Evolutionary conservation across 352 stramenopile species (phyloP).

Genomic region (Pythium aristosporum): DNA sequence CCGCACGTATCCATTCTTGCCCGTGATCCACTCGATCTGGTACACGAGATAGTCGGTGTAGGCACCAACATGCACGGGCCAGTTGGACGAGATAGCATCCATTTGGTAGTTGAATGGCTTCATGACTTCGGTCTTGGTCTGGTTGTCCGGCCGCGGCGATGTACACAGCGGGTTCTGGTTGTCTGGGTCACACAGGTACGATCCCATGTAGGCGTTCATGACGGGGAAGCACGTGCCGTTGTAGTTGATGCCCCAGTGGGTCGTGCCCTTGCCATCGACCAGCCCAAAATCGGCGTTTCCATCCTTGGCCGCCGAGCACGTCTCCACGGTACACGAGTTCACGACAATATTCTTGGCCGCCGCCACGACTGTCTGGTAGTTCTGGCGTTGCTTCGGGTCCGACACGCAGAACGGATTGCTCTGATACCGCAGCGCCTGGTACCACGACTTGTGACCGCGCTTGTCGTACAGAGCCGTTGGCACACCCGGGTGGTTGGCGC

Average conservation of each 20-base stretch:
- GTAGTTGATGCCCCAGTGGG: constrained; percentile 35
- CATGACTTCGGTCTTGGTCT: constrained; percentile 54
- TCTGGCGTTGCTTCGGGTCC: constrained; percentile 21
- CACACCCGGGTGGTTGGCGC: constrained; percentile 22
- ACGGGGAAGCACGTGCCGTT: constrained; percentile 19
- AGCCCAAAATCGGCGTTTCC: constrained; percentile 51
- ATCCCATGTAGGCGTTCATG: constrained; percentile 17
- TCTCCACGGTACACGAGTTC: constrained; percentile 44
- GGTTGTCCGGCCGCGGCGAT: constrained; percentile 36
- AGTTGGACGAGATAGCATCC: constrained; percentile 80
- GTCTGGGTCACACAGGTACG: constrained; percentile 24
- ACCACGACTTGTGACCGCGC: constrained; percentile 48
- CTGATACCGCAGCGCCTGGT: constrained; percentile 56
- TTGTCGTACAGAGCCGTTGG: constrained; percentile 40
- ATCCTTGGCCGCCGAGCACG: constrained; percentile 51
- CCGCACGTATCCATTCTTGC: constrained; percentile 58
- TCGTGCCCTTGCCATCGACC: constrained; percentile 38
- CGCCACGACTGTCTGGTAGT: constrained; percentile 37
- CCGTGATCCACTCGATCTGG: constrained; percentile 75
- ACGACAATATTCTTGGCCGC: constrained; percentile 52
- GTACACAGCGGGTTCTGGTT: constrained; percentile 40
- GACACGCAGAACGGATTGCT: constrained; percentile 41
- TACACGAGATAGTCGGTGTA: constrained; percentile 66
- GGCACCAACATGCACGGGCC: constrained; percentile 54
- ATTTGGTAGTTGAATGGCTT: constrained; percentile 75